Percentiles rank a stretch among this genome's conserved stretches.
phyloP scores from a whole-genome alignment of 345 rosid species.

The Syzygium aromaticum region DNA sequence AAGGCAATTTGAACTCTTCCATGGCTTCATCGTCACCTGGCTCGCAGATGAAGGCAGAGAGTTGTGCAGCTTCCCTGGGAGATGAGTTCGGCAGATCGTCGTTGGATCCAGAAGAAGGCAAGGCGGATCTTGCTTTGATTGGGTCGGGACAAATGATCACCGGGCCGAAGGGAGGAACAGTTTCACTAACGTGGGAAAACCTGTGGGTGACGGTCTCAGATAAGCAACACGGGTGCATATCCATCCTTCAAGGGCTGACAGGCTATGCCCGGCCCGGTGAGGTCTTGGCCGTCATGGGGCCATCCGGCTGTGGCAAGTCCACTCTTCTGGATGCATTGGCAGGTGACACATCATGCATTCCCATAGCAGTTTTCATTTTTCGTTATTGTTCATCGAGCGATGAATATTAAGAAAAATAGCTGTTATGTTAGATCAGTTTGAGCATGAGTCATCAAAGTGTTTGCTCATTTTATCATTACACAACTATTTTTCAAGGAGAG shows the following conservation, averaged over 20 bases:
- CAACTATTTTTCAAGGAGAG: background rate
- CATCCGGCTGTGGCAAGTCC: constrained; percentile 91
- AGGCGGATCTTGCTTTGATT: background rate
- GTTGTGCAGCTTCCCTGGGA: background rate
- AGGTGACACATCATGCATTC: constrained; percentile 22
- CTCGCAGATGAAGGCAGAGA: background rate
- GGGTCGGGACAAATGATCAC: background rate
- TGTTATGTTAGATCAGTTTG: background rate
- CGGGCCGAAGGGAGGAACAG: background rate
- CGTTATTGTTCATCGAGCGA: background rate
- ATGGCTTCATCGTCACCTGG: background rate
- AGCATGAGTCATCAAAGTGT: background rate
- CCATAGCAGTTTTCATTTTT: background rate
- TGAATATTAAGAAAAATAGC: background rate
- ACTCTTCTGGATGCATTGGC: constrained; percentile 85
- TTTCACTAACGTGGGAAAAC: constrained; percentile 47
- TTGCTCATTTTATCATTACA: background rate
- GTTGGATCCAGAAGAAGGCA: background rate
- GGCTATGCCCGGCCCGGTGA: constrained; percentile 78
- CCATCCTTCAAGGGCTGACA: constrained; percentile 53
- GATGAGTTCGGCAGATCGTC: background rate
- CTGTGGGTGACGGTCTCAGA: constrained; percentile 56
- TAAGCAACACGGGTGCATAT: constrained; percentile 49
- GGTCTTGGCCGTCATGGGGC: constrained; percentile 89
- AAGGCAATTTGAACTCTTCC: background rate